Evolutionary conservation across 2,329 filamentous ascomycete species (phyloP), one percentile per base, ranked within the genome.

Genomic region (Cordyceps sp.): DNA sequence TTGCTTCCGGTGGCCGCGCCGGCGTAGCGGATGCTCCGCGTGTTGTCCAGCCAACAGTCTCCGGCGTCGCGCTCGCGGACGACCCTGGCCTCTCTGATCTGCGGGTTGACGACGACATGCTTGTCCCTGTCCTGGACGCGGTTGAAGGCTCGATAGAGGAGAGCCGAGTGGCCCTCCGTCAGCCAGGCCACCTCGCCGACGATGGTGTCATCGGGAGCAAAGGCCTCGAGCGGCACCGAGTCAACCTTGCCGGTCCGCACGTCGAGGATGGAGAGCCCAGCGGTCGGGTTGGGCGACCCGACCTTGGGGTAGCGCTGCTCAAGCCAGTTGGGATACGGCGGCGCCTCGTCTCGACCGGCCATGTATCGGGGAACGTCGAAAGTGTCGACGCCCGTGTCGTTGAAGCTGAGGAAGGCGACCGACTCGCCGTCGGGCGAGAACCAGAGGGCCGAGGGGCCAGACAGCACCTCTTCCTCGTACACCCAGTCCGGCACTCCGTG

Each of bases 401-500:
- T 90, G 6, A 90, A 98, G 20, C 85, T 77, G 37, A 98, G 61
- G 52, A 93, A 98, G 16, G 90, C 84, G 36, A 98, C 58, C 49
- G 81, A 93, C 45, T 84, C 78, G 32, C 86, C 90, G 50, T 92
- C 83, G 23, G 77, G 69, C 22, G 84, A 88, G 86, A 86, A 98
- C 90, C 92, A 98, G 1, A 86, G 92, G 5, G 82, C 88, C 38
- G 72, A 83, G 43, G 82, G 80, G 2, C 71, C 78, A 12, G 62
- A 54, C 39, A 96, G 82, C 4, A 62, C 58, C 34, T 62, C 59
- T 43, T 69, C 64, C 48, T 92, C 83, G 46, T 93, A 93, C 0
- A 96, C 90, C 90, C 90, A 98, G 52, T 98, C 92, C 1, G 90
- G 90, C 15, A 94, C 73, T 14, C 90, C 90, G 45, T 98, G 94